Percentiles rank a stretch among this genome's conserved stretches.
Conservation (phyloP, 768 basidiomycete species). For the Lactifluus piperatus region DNA sequence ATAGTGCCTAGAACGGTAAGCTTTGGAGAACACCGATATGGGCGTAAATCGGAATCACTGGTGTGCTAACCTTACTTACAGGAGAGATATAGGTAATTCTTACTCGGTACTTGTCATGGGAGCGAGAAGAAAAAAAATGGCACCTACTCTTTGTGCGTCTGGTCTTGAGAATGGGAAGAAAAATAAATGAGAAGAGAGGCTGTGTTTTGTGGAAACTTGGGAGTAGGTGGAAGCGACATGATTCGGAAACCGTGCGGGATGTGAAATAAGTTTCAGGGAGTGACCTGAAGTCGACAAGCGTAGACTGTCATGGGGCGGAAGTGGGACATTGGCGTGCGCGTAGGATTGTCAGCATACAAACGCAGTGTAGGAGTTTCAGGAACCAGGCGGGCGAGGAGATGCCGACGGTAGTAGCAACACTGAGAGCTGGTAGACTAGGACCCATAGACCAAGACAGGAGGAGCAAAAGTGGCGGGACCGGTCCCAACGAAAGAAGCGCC, state of each 20-base stretch:
- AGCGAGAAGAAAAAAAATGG: background rate
- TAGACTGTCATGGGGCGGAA: background rate
- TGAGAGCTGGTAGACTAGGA: background rate
- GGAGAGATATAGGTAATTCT: background rate
- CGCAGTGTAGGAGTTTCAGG: background rate
- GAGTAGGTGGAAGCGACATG: constrained; percentile 9
- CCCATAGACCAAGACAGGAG: constrained; percentile 2
- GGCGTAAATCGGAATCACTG: constrained; percentile 12
- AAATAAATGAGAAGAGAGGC: background rate
- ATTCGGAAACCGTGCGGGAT: constrained; percentile 14
- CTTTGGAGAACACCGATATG: constrained; percentile 9
- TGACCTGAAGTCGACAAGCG: background rate
- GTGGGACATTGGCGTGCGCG: background rate
- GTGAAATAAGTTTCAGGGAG: background rate
- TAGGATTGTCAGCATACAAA: background rate
- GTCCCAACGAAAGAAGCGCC: constrained; percentile 6
- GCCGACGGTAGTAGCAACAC: background rate
- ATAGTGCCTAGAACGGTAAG: constrained; percentile 12
- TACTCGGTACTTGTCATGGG: background rate
- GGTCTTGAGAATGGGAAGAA: background rate
- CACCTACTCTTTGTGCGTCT: background rate
- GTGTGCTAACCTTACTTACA: background rate
- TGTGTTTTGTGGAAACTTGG: background rate
- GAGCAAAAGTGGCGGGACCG: constrained; percentile 6
- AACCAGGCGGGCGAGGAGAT: background rate